Evolutionary conservation across 2,329 filamentous ascomycete species (phyloP), one percentile per base, ranked within the genome.

Genomic region (Phaeosphaeria sp.): DNA sequence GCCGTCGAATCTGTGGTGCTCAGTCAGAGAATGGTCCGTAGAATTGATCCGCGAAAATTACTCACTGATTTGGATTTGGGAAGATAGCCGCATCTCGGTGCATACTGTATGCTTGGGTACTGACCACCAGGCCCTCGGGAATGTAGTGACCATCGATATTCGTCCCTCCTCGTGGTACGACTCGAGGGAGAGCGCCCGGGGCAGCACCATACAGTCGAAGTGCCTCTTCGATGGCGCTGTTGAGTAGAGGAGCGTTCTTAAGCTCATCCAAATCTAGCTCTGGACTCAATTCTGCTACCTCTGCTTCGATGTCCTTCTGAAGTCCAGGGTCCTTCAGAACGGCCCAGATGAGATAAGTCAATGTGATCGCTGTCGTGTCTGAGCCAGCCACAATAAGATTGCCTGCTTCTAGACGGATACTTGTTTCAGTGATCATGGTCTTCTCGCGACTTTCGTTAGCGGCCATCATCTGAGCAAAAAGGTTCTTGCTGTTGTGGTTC

Each of bases 191-290:
- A 42, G 66, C 70, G 18, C 68, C 69, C 2, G 76, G 75, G 6
- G 74, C 76, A 40, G 75, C 71, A 47, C 73, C 69, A 51, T 77
- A 76, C 11, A 79, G 55, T 1, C 78, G 72, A 18, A 78, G 57
- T 2, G 77, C 77, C 51, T 80, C 78, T 24, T 77, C 65, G 33
- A 80, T 74, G 2, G 77, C 72, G 5, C 71, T 71, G 51, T 78
- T 74, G 15, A 79, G 60, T 2, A 76, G 13, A 1, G 76, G 72
- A 2, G 73, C 61, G 2, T 49, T 51, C 15, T 73, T 72, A 0
- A 78, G 61, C 15, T 77, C 69, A 30, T 61, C 55, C 44, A 66
- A 59, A 0, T 30, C 61, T 40, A 72, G 61, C 8, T 60, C 60
- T 2, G 64, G 60, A 7, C 52, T 56, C 8, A 72, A 33, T 11